Evolutionary conservation across 116 monocot species (phyloP), one percentile per base, ranked within the genome.

Genomic region (Trichopus zeylanicus): DNA sequence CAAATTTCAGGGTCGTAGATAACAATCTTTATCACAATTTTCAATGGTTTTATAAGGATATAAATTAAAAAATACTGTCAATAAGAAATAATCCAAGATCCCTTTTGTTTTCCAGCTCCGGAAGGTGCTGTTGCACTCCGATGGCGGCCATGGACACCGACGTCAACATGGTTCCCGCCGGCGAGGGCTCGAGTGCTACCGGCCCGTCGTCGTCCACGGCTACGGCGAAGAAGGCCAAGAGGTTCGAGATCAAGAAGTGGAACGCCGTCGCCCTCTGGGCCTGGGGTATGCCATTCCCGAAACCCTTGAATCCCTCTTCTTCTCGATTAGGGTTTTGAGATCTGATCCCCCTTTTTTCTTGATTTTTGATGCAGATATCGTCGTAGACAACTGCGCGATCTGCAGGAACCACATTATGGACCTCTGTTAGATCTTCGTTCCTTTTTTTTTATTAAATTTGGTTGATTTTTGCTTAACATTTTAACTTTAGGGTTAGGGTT

Each of bases 341-440:
- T 42, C 42, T 42, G 42, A 42, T 42, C 1, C 42, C 3, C n/a
- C n/a, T n/a, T 42, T 49, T 4, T 49, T 7, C n/a, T 57, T 7
- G 16, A n/a, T n/a, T 13, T 20, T 52, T 53, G 24, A 7, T 75
- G 71, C 73, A 94, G 94, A 94, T 75, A 94, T 93, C 57, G 88
- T 93, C 29, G 88, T 93, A 28, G 92, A 88, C 63, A 94, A 94
- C 78, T 94, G 94, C 54, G 94, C 94, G 26, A 94, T 94, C 16
- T 93, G 93, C 75, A 68, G 93, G 47, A 93, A 93, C 73, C 93
- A 93, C 62, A 93, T 93, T 81, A 87, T 92, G 87, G 84, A 87
- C 64, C 81, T 87, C 55, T 87, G 84, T 94, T 47, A 82, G 86
- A 8, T 38, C n/a, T 19, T 15, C 46, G 18, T 18, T 5, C n/a